phyloP scores from a whole-genome alignment of 768 basidiomycete genomes.

The Leccinellum albellum region DNA sequence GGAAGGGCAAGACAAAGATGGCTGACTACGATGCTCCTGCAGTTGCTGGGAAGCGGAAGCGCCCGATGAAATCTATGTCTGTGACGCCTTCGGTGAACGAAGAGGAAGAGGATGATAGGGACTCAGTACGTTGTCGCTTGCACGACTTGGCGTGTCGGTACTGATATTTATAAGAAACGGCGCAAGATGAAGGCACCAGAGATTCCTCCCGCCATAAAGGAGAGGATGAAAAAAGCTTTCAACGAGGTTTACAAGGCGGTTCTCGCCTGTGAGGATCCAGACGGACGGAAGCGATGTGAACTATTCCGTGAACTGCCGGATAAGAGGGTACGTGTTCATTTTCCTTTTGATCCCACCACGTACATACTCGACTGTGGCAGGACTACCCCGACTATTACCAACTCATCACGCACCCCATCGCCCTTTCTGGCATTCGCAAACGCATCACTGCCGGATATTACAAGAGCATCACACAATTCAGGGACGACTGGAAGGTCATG shows the following conservation, averaged over 20 bases:
- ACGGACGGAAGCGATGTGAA: conserved; percentile 77
- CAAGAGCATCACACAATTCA: conserved; percentile 69
- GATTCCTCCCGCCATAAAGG: conserved; percentile 53
- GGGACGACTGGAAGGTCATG: conserved; percentile 85
- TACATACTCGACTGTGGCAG: conserved; percentile 35
- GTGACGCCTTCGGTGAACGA: conserved; percentile 70
- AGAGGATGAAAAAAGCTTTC: conserved; percentile 83
- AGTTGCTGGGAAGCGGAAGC: conserved; percentile 66
- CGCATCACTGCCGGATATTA: conserved; percentile 62
- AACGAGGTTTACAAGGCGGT: conserved; percentile 74
- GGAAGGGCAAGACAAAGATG: conserved; percentile 60
- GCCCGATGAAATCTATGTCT: conserved; percentile 66
- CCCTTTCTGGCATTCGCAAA: conserved; percentile 82
- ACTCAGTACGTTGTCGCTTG: conserved; percentile 44
- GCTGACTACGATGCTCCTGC: conserved; percentile 44
- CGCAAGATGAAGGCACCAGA: conserved; percentile 71
- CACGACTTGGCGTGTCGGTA: neutral
- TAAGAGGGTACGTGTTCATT: conserved; percentile 48
- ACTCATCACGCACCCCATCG: conserved; percentile 84
- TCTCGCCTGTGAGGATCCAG: conserved; percentile 63
- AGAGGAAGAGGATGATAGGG: conserved; percentile 78
- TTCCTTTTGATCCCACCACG: neutral
- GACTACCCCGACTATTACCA: conserved; percentile 92
- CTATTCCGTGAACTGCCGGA: conserved; percentile 87
- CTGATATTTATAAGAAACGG: conserved; percentile 58